A percentile compares a stretch with the other conserved stretches of the same genome.
phyloP scores from a whole-genome alignment of 2,329 filamentous ascomycete genomes.

The Sarocladium strictum region DNA sequence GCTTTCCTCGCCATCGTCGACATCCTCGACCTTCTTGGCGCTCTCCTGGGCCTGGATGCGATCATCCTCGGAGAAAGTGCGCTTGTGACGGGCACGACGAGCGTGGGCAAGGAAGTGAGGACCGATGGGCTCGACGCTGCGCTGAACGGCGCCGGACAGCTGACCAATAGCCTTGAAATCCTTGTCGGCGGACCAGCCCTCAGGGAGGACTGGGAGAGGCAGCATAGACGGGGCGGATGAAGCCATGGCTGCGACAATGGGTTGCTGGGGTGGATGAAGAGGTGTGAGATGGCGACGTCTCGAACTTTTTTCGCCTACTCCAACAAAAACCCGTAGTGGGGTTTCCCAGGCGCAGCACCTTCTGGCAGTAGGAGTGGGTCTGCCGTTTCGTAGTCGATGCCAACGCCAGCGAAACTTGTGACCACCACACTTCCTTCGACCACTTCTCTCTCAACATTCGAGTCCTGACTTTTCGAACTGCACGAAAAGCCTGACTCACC shows the following conservation, averaged over 20 bases:
- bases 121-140: conserved; percentile 88
- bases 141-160: conserved; percentile 71
- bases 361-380: background rate
- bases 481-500: too few species aligned
- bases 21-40: conserved; percentile 91
- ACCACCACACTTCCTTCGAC: background rate
- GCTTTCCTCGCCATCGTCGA: conserved; percentile 84
- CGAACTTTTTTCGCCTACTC: conserved; percentile 5
- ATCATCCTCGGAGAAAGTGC: conserved; percentile 98
- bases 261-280: conserved; percentile 14
- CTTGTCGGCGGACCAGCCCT: conserved; percentile 80
- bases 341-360: background rate
- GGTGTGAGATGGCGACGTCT: conserved; percentile 15
- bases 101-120: conserved; percentile 98
- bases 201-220: conserved; percentile 68
- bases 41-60: conserved; percentile 92
- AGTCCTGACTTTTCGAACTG: too few species aligned
- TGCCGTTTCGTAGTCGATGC: background rate
- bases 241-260: conserved; percentile 47
- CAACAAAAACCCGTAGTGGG: conserved; percentile 3
- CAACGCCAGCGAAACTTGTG: conserved; percentile 1
- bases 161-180: conserved; percentile 82
- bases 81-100: conserved; percentile 89
- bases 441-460: background rate
- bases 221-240: conserved; percentile 54